Percentiles rank a stretch among this genome's conserved stretches.
phyloP scores from a whole-genome alignment of 495 filamentous ascomycete genomes.

The Apiosordaria backusii region DNA sequence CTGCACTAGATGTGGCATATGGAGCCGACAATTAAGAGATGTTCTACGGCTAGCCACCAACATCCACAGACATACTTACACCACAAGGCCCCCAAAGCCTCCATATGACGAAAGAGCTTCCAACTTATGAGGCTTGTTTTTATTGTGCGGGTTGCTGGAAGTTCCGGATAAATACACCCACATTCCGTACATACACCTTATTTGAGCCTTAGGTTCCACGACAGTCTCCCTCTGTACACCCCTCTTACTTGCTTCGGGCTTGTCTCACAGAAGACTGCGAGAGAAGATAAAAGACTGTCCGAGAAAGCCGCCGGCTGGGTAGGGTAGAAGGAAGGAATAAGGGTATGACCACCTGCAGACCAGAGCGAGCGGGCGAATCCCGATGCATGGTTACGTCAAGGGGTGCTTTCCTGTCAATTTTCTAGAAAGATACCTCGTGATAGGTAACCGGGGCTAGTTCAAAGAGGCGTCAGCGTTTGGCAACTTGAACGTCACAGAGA shows the following conservation, averaged over 20 bases:
- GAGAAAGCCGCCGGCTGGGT: background rate
- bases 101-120: background rate
- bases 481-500: background rate
- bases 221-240: background rate
- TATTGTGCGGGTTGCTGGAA: background rate
- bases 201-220: background rate
- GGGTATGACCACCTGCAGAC: background rate
- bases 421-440: background rate
- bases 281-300: background rate
- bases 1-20: background rate
- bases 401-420: background rate
- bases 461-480: background rate
- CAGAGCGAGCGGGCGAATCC: background rate
- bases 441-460: background rate
- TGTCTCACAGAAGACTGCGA: background rate
- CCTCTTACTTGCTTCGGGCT: background rate
- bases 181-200: too few relatives aligned
- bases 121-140: background rate
- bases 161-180: background rate
- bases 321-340: background rate
- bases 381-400: constrained; percentile 5
- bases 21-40: background rate
- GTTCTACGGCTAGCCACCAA: too few relatives aligned
- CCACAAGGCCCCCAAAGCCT: background rate
- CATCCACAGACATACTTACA: background rate